Evolutionary conservation across 2,329 filamentous ascomycete species (phyloP), one percentile per base, ranked within the genome.

Genomic region (Aureobasidium sp.): DNA sequence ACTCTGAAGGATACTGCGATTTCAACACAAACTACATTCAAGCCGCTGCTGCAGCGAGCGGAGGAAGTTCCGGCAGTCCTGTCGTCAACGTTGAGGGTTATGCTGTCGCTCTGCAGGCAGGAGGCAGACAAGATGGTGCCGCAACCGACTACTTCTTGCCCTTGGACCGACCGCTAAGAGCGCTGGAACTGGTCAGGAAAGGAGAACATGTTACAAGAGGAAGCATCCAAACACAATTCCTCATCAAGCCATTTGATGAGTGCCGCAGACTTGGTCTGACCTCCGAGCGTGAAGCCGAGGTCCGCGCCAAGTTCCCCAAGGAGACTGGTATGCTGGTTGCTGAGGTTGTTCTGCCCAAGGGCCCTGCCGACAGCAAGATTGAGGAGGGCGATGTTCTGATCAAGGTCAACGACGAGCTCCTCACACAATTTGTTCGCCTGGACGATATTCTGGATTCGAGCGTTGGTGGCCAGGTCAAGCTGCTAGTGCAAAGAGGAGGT

Each of bases 1-100:
- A 99, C 69, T 93, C 93, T 61, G 94, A 97, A 66, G 94, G 94
- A 31, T 99, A 99, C 75, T 94, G 92, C 74, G 94, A 99, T 73
- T 99, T 99, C 83, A 99, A 88, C 71, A 88, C 85, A 52, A 88
- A 96, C 73, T 99, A 99, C 79, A 97, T 97, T 69, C 94, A 99
- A 77, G 94, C 95, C 66, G 96, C 95, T 15, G 95, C 94, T 3
- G 93, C 94, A 5, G 95, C 94, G 2, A 97, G 92, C 73, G 94
- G 94, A 67, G 94, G 94, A 67, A 96, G 91, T 78, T 99, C 94
- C n/a, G 94, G 94, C 65, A 96, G 90, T 85, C 94, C 94, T 0
- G 94, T 99, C 0, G 92, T 99, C 64, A 96, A 97, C 75, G 89
- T 96, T 64, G 90, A 96, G 74, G 94, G 94, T 12, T 88, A 86